Conservation (phyloP, 352 stramenopile genomes). For the Phytopythium vexans region DNA sequence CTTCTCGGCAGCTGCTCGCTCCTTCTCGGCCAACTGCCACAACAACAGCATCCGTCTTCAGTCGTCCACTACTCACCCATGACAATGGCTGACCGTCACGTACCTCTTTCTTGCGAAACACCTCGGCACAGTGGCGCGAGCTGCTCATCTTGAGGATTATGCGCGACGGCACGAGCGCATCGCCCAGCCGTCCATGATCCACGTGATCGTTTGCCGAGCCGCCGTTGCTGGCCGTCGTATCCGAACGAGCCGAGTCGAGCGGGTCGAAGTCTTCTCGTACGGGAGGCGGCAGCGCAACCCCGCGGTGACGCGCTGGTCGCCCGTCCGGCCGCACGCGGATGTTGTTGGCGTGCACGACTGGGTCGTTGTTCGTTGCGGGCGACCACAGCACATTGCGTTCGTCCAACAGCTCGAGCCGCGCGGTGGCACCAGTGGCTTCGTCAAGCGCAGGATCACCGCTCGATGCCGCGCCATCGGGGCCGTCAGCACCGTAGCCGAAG, state of each 20-base stretch:
- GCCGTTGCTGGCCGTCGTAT: slow-evolving; percentile 21
- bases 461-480: slow-evolving; percentile 19
- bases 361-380: slow-evolving; percentile 65
- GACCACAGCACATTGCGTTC: slow-evolving; percentile 59
- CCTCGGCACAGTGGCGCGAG: slow-evolving; percentile 72
- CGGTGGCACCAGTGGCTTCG: slow-evolving; percentile 9
- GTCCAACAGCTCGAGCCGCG: slow-evolving; percentile 42
- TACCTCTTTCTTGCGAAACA: slow-evolving; percentile 84
- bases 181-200: slow-evolving; percentile 10
- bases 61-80: neutral
- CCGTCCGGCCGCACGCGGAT: slow-evolving; percentile 55
- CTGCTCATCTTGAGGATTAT: slow-evolving; percentile 88
- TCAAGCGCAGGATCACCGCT: slow-evolving; percentile 9
- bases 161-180: slow-evolving; percentile 59
- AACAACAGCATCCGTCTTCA: slow-evolving; percentile 4
- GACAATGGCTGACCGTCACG: neutral
- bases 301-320: neutral
- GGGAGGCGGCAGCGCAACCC: slow-evolving; percentile 1
- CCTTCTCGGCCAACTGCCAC: slow-evolving; percentile 60
- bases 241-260: slow-evolving; percentile 52
- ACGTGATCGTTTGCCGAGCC: slow-evolving; percentile 33
- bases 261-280: slow-evolving; percentile 29
- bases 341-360: slow-evolving; percentile 74
- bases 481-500: slow-evolving; percentile 31
- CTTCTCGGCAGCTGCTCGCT: slow-evolving; percentile 71